Evolutionary conservation across 2,329 filamentous ascomycete genomes (phyloP).

Genomic region (Trichophyton schoenleinii): DNA sequence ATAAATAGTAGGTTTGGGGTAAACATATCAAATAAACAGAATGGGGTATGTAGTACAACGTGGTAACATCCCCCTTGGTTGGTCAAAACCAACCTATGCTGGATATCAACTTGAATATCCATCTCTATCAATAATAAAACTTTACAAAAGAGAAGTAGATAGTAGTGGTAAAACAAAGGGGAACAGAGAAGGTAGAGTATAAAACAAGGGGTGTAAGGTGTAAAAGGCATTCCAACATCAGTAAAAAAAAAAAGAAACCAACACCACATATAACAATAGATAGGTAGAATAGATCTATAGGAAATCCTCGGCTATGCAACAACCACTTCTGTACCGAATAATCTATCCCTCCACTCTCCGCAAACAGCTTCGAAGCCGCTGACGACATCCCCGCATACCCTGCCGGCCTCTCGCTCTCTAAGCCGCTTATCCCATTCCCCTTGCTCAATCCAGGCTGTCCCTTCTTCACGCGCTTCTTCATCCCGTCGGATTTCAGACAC

Average conservation of each 20-base stretch:
- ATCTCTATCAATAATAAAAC: neutral
- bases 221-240: neutral
- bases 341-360: slow-evolving; percentile 64
- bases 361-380: slow-evolving; percentile 87
- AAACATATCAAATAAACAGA: too few species aligned
- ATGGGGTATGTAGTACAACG: neutral
- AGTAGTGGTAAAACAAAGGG: neutral
- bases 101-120: neutral
- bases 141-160: neutral
- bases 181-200: neutral
- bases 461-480: slow-evolving; percentile 69
- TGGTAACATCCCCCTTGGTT: neutral
- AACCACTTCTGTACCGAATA: slow-evolving; percentile 42
- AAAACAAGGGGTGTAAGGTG: neutral
- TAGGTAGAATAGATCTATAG: neutral
- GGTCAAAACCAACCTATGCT: neutral
- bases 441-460: slow-evolving; percentile 64
- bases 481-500: slow-evolving; percentile 76
- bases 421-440: slow-evolving; percentile 75
- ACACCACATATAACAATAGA: neutral
- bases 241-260: neutral
- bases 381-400: slow-evolving; percentile 75
- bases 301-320: slow-evolving; percentile 12
- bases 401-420: slow-evolving; percentile 64
- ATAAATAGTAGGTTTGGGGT: neutral